Evolutionary conservation across 306 rosid species (phyloP).

Genomic region (Vachellia collinsii): DNA sequence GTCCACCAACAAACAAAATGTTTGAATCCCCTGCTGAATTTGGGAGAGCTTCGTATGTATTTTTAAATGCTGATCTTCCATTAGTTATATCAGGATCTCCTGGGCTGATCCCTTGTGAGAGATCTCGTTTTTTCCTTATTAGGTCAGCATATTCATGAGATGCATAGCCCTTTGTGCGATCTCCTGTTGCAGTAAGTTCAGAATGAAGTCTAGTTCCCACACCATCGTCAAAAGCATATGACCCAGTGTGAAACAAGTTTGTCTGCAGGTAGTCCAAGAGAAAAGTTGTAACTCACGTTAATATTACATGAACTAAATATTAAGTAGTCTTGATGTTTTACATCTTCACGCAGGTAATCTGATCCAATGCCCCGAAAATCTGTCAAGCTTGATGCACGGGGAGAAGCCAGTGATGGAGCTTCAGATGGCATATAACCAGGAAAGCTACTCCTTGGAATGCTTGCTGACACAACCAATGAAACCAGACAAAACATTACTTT

Average conservation of each 20-base stretch:
- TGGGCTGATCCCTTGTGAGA: conserved; percentile 39
- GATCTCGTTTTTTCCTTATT: conserved; percentile 45
- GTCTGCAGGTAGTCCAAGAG: conserved; percentile 44
- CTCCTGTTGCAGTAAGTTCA: conserved; percentile 42
- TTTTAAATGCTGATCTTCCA: conserved; percentile 49
- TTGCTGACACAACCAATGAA: conserved; percentile 45
- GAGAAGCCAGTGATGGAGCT: conserved; percentile 45
- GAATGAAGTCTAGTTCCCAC: conserved; percentile 39
- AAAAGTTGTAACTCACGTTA: background rate
- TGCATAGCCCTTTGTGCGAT: conserved; percentile 40
- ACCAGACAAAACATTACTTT: conserved; percentile 21
- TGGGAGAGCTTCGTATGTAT: conserved; percentile 42
- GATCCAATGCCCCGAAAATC: conserved; percentile 47
- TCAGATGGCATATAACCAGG: conserved; percentile 59
- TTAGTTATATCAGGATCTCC: conserved; percentile 40
- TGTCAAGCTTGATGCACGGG: conserved; percentile 36
- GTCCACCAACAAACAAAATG: conserved; percentile 70
- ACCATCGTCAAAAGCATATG: conserved; percentile 48
- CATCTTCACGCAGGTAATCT: conserved; percentile 53
- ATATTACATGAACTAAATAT: background rate
- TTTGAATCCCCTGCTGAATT: conserved; percentile 55
- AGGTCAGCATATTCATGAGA: conserved; percentile 44
- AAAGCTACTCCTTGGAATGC: conserved; percentile 47
- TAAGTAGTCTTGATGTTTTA: conserved; percentile 23
- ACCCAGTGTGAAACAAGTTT: conserved; percentile 41